Conservation (phyloP, 768 basidiomycete genomes). For the Serendipita vermifera region DNA sequence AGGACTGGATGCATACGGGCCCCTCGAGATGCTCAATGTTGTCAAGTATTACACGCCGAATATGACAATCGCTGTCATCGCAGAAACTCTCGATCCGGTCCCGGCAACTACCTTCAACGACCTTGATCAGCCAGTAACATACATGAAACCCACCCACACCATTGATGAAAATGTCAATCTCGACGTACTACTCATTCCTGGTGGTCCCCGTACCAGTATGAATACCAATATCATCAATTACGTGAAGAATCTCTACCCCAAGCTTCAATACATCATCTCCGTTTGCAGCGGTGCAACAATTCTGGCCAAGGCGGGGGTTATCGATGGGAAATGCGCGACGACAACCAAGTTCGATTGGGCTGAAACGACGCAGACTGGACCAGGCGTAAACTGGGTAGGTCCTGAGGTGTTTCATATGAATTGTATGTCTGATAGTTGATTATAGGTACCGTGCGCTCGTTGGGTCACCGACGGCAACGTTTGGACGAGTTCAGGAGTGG, state of each 20-base stretch:
- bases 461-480: slow-evolving; percentile 39
- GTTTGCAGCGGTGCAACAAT: slow-evolving; percentile 15
- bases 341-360: slow-evolving; percentile 28
- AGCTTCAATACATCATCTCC: slow-evolving; percentile 10
- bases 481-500: slow-evolving; percentile 37
- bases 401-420: background rate
- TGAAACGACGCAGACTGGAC: background rate
- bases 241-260: slow-evolving; percentile 2
- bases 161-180: slow-evolving; percentile 1
- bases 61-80: slow-evolving; percentile 8
- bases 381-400: slow-evolving; percentile 9
- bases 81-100: slow-evolving; percentile 6
- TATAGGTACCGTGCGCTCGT: slow-evolving; percentile 28
- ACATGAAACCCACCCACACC: slow-evolving; percentile 10
- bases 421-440: background rate
- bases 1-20: slow-evolving; percentile 9
- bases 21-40: slow-evolving; percentile 2
- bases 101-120: background rate
- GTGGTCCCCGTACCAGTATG: background rate
- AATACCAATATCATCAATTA: slow-evolving; percentile 4
- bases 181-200: slow-evolving; percentile 8
- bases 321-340: slow-evolving; percentile 33
- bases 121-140: background rate
- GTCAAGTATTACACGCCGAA: background rate
- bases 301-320: slow-evolving; percentile 28